phyloP scores from a whole-genome alignment of 176 grass and related monocot species.

The Aechmea fasciata region DNA sequence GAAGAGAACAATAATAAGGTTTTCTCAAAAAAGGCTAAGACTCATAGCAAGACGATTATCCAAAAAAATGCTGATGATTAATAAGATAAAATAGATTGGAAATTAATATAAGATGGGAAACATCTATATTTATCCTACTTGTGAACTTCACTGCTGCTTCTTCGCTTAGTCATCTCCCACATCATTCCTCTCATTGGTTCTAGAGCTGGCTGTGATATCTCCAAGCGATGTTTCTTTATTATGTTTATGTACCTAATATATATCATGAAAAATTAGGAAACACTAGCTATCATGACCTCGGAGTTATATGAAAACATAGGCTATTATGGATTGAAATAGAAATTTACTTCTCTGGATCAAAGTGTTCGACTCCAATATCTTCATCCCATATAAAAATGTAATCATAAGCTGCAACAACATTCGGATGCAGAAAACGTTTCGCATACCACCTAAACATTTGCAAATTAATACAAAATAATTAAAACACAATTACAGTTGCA shows the following conservation, averaged over 20 bases:
- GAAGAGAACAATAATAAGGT: background rate
- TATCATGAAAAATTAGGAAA: background rate
- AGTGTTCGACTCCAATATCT: constrained; percentile 14
- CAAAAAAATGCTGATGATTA: background rate
- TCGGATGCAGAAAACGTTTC: constrained; percentile 24
- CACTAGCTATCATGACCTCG: too few relatives aligned
- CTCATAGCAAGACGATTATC: background rate
- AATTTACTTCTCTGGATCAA: constrained; percentile 13
- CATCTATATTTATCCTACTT: constrained; percentile 2
- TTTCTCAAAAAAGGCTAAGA: too few relatives aligned
- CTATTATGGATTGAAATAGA: background rate
- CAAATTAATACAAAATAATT: background rate
- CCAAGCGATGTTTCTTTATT: constrained; percentile 17
- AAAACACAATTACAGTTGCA: background rate
- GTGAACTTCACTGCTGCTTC: constrained; percentile 10
- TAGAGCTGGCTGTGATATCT: constrained; percentile 21
- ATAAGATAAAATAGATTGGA: background rate
- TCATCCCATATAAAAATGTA: constrained; percentile 25
- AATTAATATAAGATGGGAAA: background rate
- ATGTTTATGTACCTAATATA: constrained; percentile 8
- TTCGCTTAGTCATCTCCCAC: constrained; percentile 20
- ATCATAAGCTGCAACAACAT: constrained; percentile 16
- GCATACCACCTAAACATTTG: constrained; percentile 18
- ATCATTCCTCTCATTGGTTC: background rate
- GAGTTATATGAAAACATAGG: background rate